These are phyloP conservation scores for Geoglossum cookeanum DNA, from an alignment of 2,329 filamentous ascomycete species.

Conservation along the genomic window DNA sequence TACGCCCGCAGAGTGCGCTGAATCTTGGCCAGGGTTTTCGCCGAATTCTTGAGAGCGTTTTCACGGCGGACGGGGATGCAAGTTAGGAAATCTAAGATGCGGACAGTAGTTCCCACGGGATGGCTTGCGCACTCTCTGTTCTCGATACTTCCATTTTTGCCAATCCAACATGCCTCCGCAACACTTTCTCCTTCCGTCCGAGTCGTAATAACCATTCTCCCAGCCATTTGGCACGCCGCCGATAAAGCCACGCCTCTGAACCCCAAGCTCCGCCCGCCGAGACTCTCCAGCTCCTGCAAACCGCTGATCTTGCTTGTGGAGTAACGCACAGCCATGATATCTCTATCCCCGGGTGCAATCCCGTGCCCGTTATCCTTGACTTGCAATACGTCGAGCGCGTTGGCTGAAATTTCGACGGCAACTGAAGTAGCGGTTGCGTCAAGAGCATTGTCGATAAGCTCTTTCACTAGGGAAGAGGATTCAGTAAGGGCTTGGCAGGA, in stretches of 20 bases:
- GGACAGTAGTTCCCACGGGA: constrained; percentile 50
- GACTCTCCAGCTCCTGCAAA: constrained; percentile 39
- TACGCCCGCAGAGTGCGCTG: constrained; percentile 43
- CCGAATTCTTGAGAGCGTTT: constrained; percentile 34
- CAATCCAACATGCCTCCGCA: constrained; percentile 33
- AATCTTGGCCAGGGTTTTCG: constrained; percentile 37
- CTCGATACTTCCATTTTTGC: constrained; percentile 27
- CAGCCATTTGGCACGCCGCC: constrained; percentile 40
- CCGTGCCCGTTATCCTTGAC: constrained; percentile 58
- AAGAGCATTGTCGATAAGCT: constrained; percentile 59
- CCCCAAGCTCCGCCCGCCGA: constrained; percentile 44
- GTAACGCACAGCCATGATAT: constrained; percentile 41
- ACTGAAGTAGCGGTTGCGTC: constrained; percentile 50
- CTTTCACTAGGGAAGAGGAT: constrained; percentile 47
- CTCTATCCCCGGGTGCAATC: constrained; percentile 42
- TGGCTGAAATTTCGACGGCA: constrained; percentile 41
- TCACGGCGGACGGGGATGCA: constrained; percentile 44
- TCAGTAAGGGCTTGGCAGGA: constrained; percentile 41
- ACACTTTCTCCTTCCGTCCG: constrained; percentile 40
- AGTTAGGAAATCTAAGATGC: constrained; percentile 38
- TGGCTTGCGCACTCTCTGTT: constrained; percentile 29
- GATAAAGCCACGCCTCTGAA: constrained; percentile 61
- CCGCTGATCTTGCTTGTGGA: constrained; percentile 54
- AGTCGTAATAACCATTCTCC: constrained; percentile 40
- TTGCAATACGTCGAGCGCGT: constrained; percentile 50